These are phyloP conservation scores for Trypanosoma melophagium DNA, from an alignment of 208 protist genomes.

Conservation along the genomic window DNA sequence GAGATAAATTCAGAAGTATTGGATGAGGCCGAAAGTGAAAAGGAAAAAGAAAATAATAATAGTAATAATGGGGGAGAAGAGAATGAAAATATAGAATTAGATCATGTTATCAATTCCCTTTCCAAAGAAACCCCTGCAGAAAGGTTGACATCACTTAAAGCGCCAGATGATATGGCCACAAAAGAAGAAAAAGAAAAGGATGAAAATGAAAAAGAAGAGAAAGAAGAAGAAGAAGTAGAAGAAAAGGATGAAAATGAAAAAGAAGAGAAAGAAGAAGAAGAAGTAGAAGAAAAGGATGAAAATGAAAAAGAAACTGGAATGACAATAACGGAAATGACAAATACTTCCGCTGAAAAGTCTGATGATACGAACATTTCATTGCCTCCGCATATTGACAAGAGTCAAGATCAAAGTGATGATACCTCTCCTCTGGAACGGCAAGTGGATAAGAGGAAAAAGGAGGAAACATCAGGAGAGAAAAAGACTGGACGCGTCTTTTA, in stretches of 20 bases:
- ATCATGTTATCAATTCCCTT: too few relatives aligned
- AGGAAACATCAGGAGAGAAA: neutral
- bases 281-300: slow-evolving; percentile 14
- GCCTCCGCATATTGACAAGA: slow-evolving; percentile 1
- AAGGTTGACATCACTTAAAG: too few relatives aligned
- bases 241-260: too few relatives aligned
- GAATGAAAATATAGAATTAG: neutral
- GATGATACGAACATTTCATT: too few relatives aligned
- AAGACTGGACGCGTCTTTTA: slow-evolving; percentile 1
- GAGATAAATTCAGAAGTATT: slow-evolving; percentile 10
- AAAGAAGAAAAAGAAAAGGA: too few relatives aligned
- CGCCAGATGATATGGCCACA: too few relatives aligned
- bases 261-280: neutral
- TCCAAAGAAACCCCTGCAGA: too few relatives aligned
- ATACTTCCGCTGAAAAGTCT: slow-evolving; percentile 5
- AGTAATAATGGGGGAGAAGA: slow-evolving; percentile 3
- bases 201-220: too few relatives aligned
- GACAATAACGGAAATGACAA: slow-evolving; percentile 32
- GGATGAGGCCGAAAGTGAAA: neutral
- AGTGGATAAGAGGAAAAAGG: neutral
- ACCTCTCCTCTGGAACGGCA: neutral
- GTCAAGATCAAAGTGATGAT: slow-evolving; percentile 2
- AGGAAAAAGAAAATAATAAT: slow-evolving; percentile 13
- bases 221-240: too few relatives aligned
- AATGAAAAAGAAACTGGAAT: neutral